Base-by-base conservation (phyloP, 331 rosid species). In the Stylosanthes scabra region DNA sequence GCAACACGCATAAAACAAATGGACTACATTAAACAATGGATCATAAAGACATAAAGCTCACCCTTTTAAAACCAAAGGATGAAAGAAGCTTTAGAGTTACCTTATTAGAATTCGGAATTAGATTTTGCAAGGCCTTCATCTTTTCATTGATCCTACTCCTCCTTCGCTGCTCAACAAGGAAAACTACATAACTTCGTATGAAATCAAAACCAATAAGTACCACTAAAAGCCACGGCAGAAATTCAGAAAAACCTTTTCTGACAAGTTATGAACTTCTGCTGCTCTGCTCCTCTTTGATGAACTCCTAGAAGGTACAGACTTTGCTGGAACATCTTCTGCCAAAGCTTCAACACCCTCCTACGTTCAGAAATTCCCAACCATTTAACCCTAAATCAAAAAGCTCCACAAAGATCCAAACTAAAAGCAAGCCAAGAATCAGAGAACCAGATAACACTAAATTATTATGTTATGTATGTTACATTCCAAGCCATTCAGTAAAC, bases 131-230 rank as follows among this genome's bases (percentile, higher is more conserved):
- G 68, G 97, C 97, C 76, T 90, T 92, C 97, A 92, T 90, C 75
- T 92, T 92, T 78, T 90, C 97, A 68, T 92, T 92, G 71, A 90
- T 92, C 86, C 96, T 90, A 78, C 91, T 90, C 83, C 97, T 92
- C 78, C 97, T 90, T 50, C 97, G 82, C 97, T 92, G 91, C 78
- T 79, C 74, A 74, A 83, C 79, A 83, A 67, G 20, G 7, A 34
- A 55, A 74, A 60, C 47, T 28, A 56, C 71, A 64, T 9, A 63
- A 64, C 29, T 74, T 71, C 63, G 63, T 11, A 37, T 1, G 31
- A 54, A 52, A 12, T 1, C 16, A 54, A 80, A 20, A 47, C 59
- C 52, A 70, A 12, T 20, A 20, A 20, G 37, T 3, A 44, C 10
- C 6, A 70, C 3, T 51, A 49, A 41, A 5, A n/a, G 2, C 39